A percentile compares a stretch with the other conserved stretches of the same genome.
Evolutionary conservation across 352 stramenopile species (phyloP).

Genomic region (Globisporangium canariense): DNA sequence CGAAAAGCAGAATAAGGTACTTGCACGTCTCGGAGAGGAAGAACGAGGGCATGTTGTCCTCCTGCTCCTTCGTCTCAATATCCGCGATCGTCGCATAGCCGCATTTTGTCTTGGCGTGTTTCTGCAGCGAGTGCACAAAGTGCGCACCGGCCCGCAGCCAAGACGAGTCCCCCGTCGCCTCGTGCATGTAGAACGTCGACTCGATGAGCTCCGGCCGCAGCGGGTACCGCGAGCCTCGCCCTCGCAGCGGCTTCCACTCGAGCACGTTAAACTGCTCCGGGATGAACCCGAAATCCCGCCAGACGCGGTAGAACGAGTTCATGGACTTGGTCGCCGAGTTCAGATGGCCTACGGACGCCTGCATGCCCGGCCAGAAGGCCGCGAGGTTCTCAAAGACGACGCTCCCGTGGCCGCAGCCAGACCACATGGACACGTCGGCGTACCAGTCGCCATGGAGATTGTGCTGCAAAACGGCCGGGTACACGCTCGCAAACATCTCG

Average conservation of each 20-base stretch:
- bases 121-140: constrained; percentile 86
- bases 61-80: constrained; percentile 83
- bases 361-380: constrained; percentile 96
- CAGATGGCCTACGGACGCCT: constrained; percentile 92
- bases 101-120: constrained; percentile 89
- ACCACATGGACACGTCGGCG: constrained; percentile 83
- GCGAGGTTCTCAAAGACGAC: constrained; percentile 88
- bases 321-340: constrained; percentile 76
- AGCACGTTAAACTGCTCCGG: constrained; percentile 95
- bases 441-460: constrained; percentile 86
- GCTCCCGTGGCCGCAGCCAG: constrained; percentile 42
- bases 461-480: constrained; percentile 57
- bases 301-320: constrained; percentile 95
- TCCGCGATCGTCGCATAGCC: constrained; percentile 91
- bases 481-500: constrained; percentile 87
- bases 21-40: constrained; percentile 99
- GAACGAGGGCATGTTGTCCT: constrained; percentile 98
- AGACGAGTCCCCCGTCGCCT: constrained; percentile 81
- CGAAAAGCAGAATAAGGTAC: constrained; percentile 98
- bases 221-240: constrained; percentile 78
- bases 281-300: constrained; percentile 94
- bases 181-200: constrained; percentile 95
- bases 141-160: constrained; percentile 79
- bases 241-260: constrained; percentile 65
- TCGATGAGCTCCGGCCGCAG: constrained; percentile 98